Conservation (phyloP, 2,329 filamentous ascomycete species). For the Penicillium aurantiogriseum region DNA sequence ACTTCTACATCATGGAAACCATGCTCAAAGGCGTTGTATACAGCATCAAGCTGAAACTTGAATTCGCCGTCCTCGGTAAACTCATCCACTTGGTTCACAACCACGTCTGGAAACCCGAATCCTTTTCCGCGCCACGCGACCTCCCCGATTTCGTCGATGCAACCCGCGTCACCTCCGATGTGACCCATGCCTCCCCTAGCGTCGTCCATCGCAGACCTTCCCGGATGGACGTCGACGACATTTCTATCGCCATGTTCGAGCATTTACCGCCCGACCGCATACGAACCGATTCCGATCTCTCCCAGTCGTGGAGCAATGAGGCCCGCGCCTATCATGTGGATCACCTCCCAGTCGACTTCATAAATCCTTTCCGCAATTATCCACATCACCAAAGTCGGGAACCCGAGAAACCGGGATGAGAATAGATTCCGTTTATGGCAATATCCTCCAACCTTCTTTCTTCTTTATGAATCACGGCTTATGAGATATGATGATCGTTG, state of each 20-base stretch:
- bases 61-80: slow-evolving; percentile 50
- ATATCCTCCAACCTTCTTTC: not conserved
- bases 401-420: slow-evolving; percentile 17
- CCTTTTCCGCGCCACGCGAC: slow-evolving; percentile 28
- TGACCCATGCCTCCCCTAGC: slow-evolving; percentile 38
- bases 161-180: slow-evolving; percentile 42
- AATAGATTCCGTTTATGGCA: not conserved
- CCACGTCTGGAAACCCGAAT: slow-evolving; percentile 41
- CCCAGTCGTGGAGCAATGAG: slow-evolving; percentile 33
- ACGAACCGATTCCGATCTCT: slow-evolving; percentile 27
- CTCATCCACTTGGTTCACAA: slow-evolving; percentile 43
- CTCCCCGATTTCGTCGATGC: slow-evolving; percentile 48
- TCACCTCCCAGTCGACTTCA: slow-evolving; percentile 26
- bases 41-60: slow-evolving; percentile 52
- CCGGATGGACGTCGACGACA: slow-evolving; percentile 38
- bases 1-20: slow-evolving; percentile 48
- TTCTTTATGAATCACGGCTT: slow-evolving; percentile 20
- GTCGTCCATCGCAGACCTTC: slow-evolving; percentile 24
- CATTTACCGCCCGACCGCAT: slow-evolving; percentile 25
- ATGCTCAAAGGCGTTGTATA: slow-evolving; percentile 49
- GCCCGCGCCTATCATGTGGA: slow-evolving; percentile 25
- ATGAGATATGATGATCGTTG: slow-evolving; percentile 14
- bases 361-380: slow-evolving; percentile 14
- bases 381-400: slow-evolving; percentile 7
- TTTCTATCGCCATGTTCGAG: slow-evolving; percentile 42